These are phyloP conservation scores for Leccinum rimulosum DNA, from an alignment of 768 basidiomycete species.

Conservation along the genomic window DNA sequence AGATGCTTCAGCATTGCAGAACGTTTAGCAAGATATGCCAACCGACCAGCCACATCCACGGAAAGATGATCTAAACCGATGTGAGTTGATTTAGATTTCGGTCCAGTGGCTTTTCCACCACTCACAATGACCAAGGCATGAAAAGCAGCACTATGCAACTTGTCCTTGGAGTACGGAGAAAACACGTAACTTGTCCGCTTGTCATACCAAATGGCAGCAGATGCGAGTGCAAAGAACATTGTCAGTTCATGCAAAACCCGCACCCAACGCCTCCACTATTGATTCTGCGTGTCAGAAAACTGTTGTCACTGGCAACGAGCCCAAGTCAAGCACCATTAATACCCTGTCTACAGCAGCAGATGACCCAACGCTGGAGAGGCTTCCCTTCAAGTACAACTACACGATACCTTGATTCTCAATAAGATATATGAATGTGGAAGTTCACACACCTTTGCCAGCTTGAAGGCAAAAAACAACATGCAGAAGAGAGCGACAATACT, in stretches of 20 bases:
- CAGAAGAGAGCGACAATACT: slow-evolving; percentile 37
- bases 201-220: slow-evolving; percentile 48
- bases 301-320: neutral
- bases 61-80: slow-evolving; percentile 36
- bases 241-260: slow-evolving; percentile 48
- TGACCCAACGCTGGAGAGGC: slow-evolving; percentile 50
- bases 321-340: slow-evolving; percentile 40
- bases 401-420: neutral
- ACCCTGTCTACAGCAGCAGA: slow-evolving; percentile 41
- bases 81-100: neutral
- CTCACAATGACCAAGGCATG: slow-evolving; percentile 41
- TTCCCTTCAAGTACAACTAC: slow-evolving; percentile 44
- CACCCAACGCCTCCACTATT: slow-evolving; percentile 47
- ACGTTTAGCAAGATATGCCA: neutral
- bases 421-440: neutral
- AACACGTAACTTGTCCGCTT: slow-evolving; percentile 41
- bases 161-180: slow-evolving; percentile 32
- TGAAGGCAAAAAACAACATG: slow-evolving; percentile 39
- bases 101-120: neutral
- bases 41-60: slow-evolving; percentile 47
- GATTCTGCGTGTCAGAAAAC: neutral
- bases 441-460: slow-evolving; percentile 40
- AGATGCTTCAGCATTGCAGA: neutral
- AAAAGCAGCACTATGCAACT: slow-evolving; percentile 42
- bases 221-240: slow-evolving; percentile 47